Evolutionary conservation across 2,329 filamentous ascomycete species (phyloP), one percentile per base, ranked within the genome.

Genomic region (Paraphoma sp.): DNA sequence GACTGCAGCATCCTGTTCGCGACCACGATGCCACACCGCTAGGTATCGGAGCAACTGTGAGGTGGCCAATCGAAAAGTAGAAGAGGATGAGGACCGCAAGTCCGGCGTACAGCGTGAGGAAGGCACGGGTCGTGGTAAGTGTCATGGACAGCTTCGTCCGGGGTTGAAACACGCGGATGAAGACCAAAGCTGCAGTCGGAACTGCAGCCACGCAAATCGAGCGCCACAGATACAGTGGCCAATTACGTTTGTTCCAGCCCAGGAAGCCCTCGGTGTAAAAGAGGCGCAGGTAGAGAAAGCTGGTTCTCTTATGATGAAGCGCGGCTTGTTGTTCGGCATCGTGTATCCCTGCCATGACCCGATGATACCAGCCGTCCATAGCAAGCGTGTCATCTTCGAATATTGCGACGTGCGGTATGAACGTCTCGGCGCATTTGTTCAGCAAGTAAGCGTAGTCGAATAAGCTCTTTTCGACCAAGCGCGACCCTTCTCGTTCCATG

Each of bases 361-460:
- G 75, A 46, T 78, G 69, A 59, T 78, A 81, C 81, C 81, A 83
- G 11, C 80, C 80, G 48, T 81, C 79, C 62, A 79, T 73, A 33
- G 79, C 80, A 4, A 83, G 52, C 3, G 78, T 72, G 59, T 83
- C 81, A 58, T 83, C 81, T 60, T 83, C 81, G 4, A 83, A 62
- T 40, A 83, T 78, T 6, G 74, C 67, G 38, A 79, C 72, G 57
- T 81, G 81, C 2, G 75, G 72, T 7, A 79, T 71, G 17, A 71
- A 71, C 6, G 70, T 68, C 29, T 68, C 65, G 23, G 72, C 58
- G 62, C 81, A 82, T 10, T 72, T 71, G 47, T 77, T 72, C 28
- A 82, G 60, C 28, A 82, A 59, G 44, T 78, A 78, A 8, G 64
- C 71, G 57, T 82, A 82, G 59, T 83, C 81, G 53, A 77, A 78